Base-by-base conservation (phyloP, 2,329 filamentous ascomycete species). In the Venturia pyrina region DNA sequence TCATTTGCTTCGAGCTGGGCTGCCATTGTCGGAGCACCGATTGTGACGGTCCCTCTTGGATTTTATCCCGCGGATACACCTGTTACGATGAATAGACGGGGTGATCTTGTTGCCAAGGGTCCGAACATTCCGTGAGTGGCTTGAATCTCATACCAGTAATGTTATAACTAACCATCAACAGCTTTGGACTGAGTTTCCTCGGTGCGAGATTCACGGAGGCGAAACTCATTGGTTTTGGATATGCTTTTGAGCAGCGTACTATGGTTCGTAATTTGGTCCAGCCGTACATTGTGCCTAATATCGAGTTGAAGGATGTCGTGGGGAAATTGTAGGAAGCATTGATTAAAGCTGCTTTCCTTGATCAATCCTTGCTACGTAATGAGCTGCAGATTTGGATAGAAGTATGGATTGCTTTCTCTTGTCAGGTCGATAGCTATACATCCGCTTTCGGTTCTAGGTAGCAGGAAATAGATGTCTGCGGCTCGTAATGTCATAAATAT, bases 211-310 rank as follows among this genome's bases (percentile, higher is more conserved):
- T 84, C 77, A 83, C 79, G 44, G 88, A 90, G 73, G 83, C 82
- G 70, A 79, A 75, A 40, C 71, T 91, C 69, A 83, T 90, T 66
- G 84, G 83, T 0, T 81, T 86, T 71, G 88, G 87, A 7, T 89
- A 87, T 77, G 87, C 85, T 4, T 89, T 85, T 74, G 88, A 91
- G 77, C 85, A 88, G 76, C 77, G 79, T 68, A 87, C 82, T 2
- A 73, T 75, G 70, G 77, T 80, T 13, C 75, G 84, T 62, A 70
- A 74, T 50, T 78, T 77, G 67, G 75, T 83, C 1, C 75, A 78
- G 73, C 80, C 82, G 40, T 81, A 81, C 68, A 69, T 85, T 13
- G 70, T 75, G 69, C 82, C 82, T 0, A 78, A 72, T 53, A 78
- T 77, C n/a, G 81, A 83, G 71, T 68, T 84, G 65, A 71, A 64